Conservation (phyloP, 306 rosid genomes). For the Ormosia semicastrata region DNA sequence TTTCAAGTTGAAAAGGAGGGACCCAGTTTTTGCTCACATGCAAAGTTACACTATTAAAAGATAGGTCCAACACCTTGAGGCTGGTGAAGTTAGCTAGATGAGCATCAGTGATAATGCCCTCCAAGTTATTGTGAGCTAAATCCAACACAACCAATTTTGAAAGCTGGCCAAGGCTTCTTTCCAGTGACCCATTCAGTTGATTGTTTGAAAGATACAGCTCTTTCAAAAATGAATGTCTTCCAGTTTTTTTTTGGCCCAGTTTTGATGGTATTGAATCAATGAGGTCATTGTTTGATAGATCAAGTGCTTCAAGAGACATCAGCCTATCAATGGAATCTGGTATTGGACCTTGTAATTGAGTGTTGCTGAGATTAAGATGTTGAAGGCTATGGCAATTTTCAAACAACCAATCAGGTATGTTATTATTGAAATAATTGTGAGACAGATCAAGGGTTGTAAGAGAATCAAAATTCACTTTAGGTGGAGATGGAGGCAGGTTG, state of each 20-base stretch:
- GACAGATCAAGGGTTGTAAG: conserved; percentile 26
- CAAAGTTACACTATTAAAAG: not conserved
- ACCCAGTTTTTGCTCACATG: conserved; percentile 19
- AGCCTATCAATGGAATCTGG: not conserved
- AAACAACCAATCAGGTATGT: conserved; percentile 25
- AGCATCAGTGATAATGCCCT: not conserved
- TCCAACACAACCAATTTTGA: conserved; percentile 10
- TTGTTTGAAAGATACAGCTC: conserved; percentile 2
- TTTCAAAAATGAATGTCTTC: not conserved
- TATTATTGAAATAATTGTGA: not conserved
- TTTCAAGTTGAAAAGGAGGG: conserved; percentile 23
- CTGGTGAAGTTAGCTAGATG: not conserved
- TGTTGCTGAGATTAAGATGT: not conserved
- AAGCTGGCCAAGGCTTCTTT: not conserved
- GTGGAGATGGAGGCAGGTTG: not conserved
- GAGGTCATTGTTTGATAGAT: not conserved
- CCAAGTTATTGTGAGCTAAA: not conserved
- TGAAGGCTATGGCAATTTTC: not conserved
- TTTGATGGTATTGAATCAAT: conserved; percentile 19
- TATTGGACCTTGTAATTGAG: not conserved
- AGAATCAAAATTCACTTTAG: not conserved
- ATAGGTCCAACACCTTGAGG: conserved; percentile 7
- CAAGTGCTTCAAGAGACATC: not conserved
- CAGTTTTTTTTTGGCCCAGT: not conserved
- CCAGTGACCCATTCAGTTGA: not conserved